Evolutionary conservation across 257 asterid species (phyloP).

Genomic region (Euphrasia confusa): DNA sequence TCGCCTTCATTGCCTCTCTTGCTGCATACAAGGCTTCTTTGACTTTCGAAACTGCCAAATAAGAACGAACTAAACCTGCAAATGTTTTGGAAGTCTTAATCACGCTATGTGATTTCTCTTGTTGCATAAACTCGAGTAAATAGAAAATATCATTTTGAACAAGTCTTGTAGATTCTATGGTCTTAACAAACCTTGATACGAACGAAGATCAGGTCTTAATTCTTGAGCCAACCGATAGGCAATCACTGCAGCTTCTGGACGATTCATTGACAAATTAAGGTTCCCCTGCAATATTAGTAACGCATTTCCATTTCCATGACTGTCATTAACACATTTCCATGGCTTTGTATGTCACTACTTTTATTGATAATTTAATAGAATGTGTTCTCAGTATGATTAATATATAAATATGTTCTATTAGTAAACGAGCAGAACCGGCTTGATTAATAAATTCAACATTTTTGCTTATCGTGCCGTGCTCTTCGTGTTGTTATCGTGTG

Average conservation of each 20-base stretch:
- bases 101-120: slow-evolving; percentile 8
- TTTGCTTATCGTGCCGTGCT: too few species aligned
- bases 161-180: background rate
- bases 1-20: slow-evolving; percentile 97
- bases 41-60: slow-evolving; percentile 76
- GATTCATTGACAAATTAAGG: slow-evolving; percentile 74
- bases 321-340: too few species aligned
- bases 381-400: too few species aligned
- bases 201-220: slow-evolving; percentile 93
- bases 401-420: too few species aligned
- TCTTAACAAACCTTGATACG: slow-evolving; percentile 73
- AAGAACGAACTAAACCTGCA: slow-evolving; percentile 89
- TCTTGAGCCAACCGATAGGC: slow-evolving; percentile 92
- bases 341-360: too few species aligned
- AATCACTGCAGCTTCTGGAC: slow-evolving; percentile 81
- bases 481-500: too few species aligned
- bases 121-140: slow-evolving; percentile 6
- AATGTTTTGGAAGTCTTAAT: slow-evolving; percentile 11
- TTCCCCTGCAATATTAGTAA: slow-evolving; percentile 62
- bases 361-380: too few species aligned
- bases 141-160: background rate
- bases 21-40: slow-evolving; percentile 93
- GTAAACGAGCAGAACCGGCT: too few species aligned
- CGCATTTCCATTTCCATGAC: background rate
- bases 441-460: too few species aligned